These are phyloP conservation scores for Arthrobotrys sphaeroides DNA, from an alignment of 2,329 filamentous ascomycete species.

Conservation along the genomic window DNA sequence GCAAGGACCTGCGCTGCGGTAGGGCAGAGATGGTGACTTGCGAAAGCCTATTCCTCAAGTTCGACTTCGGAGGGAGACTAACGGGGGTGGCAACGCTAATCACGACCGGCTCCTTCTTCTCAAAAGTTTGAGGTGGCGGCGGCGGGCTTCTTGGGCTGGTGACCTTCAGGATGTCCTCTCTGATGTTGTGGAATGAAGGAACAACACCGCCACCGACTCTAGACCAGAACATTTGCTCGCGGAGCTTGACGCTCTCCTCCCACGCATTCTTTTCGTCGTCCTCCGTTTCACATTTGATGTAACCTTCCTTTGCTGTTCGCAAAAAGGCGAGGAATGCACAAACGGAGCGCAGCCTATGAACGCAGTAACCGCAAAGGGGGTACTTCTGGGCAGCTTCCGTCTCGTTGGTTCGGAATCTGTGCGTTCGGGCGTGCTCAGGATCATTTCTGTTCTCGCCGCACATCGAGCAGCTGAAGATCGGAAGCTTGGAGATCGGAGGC, in stretches of 20 bases:
- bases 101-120: slow-evolving; percentile 14
- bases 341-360: slow-evolving; percentile 81
- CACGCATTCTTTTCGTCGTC: slow-evolving; percentile 88
- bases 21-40: slow-evolving; percentile 33
- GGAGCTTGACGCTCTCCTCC: slow-evolving; percentile 89
- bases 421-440: slow-evolving; percentile 76
- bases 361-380: slow-evolving; percentile 87
- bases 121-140: slow-evolving; percentile 3
- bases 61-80: slow-evolving; percentile 31
- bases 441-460: slow-evolving; percentile 85
- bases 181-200: slow-evolving; percentile 65
- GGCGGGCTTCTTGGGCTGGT: slow-evolving; percentile 35
- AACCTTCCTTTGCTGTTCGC: slow-evolving; percentile 88
- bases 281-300: slow-evolving; percentile 83
- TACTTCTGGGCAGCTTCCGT: slow-evolving; percentile 87
- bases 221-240: slow-evolving; percentile 98
- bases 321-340: slow-evolving; percentile 94
- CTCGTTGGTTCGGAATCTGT: slow-evolving; percentile 89
- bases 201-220: slow-evolving; percentile 90
- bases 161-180: slow-evolving; percentile 41
- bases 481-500: slow-evolving; percentile 67
- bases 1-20: slow-evolving; percentile 33
- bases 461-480: slow-evolving; percentile 76
- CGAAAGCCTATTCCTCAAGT: slow-evolving; percentile 38
- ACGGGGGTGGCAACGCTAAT: slow-evolving; percentile 30